Evolutionary conservation across 2,329 filamentous ascomycete species (phyloP), one percentile per base, ranked within the genome.

Genomic region (Alternaria incomplexa): DNA sequence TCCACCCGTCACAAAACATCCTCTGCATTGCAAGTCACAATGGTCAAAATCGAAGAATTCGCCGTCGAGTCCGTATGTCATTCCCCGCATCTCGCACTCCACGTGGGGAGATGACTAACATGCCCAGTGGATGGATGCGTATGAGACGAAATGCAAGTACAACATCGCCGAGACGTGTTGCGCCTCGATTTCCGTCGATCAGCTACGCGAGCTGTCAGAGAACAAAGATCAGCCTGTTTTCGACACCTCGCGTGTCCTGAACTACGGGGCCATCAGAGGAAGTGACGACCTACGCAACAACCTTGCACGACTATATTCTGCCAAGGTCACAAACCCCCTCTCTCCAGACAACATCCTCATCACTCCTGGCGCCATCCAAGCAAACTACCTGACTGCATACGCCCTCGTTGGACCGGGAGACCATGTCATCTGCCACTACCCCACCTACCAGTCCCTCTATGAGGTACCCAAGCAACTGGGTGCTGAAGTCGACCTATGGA

Each of bases 401-500:
- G 84, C 90, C 1, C 83, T 96, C 7, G 76, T 96, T 3, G 87
- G 88, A 0, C 87, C 89, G 0, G 91, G 89, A 1, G 92, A 97
- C 74, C 93, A 97, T 83, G 91, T 95, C 50, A 86, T 97, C 62
- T 96, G 92, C 73, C 91, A 96, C 61, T 92, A 93, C 75, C 93
- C 93, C 12, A 95, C 92, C 1, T 96, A 80, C 73, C 92, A 96
- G 77, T 92, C 96, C 72, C 85, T 97, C 2, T 96, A 95, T 74
- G 84, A 88, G 10, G 87, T 96, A 1, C 92, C 93, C 0, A 84
- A 85, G 68, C 90, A 89, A 40, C 81, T 96, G 6, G 93, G 93
- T 0, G 92, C 92, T 1, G 87, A 92, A 62, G 91, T 96, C 15
- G 89, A 89, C 45, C 78, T 95, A 11, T 97, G 93, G 93, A 88